Conservation (phyloP, 179 eudicot genomes). For the Heliamphora pulchella region DNA sequence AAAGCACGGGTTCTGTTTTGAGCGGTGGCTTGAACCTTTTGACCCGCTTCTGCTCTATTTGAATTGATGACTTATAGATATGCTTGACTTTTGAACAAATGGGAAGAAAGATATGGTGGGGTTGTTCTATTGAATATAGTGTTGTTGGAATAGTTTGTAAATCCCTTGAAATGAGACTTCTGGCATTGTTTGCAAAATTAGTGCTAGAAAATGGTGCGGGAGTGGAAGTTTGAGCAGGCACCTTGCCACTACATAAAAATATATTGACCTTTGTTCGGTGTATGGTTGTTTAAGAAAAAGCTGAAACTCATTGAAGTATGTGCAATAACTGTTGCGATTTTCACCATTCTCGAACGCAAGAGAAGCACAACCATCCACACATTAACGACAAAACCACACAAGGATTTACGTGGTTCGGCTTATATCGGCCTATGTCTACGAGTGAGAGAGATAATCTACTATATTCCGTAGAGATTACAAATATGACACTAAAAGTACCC, state of each 20-base stretch:
- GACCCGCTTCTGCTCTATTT: background rate
- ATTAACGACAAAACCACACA: too few species aligned
- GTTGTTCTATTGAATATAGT: background rate
- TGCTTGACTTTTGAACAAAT: background rate
- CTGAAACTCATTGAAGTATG: background rate
- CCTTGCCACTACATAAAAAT: background rate
- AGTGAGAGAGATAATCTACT: too few species aligned
- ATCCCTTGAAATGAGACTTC: background rate
- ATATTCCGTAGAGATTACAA: too few species aligned
- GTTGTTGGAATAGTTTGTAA: background rate
- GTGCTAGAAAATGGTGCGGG: background rate
- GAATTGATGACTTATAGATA: background rate
- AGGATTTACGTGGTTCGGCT: too few species aligned
- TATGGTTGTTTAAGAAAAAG: background rate
- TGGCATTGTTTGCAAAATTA: background rate
- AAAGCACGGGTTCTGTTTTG: background rate
- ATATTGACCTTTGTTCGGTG: background rate
- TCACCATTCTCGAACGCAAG: too few species aligned
- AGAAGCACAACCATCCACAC: too few species aligned
- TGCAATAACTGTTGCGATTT: background rate
- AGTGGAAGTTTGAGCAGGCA: background rate
- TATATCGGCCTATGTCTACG: too few species aligned
- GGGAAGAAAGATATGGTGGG: background rate
- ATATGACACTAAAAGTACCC: too few species aligned
- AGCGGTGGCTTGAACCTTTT: constrained; percentile 15